These are phyloP conservation scores for Rosa rugosa DNA, from an alignment of 306 rosid genomes.

Conservation along the genomic window DNA sequence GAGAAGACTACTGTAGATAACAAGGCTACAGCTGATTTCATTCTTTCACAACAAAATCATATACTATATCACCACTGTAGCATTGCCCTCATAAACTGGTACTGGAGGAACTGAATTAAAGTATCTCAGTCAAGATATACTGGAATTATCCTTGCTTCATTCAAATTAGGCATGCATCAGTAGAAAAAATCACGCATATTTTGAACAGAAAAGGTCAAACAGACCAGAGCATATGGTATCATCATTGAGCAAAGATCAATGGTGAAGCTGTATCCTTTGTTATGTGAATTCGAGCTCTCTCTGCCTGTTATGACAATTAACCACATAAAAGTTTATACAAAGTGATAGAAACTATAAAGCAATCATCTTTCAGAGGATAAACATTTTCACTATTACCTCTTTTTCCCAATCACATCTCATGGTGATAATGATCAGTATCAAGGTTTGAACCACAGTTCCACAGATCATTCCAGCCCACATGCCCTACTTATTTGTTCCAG, in stretches of 20 bases:
- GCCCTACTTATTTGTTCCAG: constrained; percentile 32
- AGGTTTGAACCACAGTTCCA: constrained; percentile 66
- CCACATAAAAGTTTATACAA: background rate
- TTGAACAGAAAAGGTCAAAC: background rate
- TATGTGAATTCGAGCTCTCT: constrained; percentile 35
- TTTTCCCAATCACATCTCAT: constrained; percentile 58
- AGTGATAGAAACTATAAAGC: background rate
- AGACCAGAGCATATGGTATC: background rate
- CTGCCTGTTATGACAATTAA: constrained; percentile 41
- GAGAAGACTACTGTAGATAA: background rate
- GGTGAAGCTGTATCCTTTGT: constrained; percentile 29
- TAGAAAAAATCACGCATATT: background rate
- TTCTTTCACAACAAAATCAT: background rate
- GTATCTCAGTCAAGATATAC: background rate
- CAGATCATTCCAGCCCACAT: constrained; percentile 67
- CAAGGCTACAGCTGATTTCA: background rate
- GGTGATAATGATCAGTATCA: constrained; percentile 40
- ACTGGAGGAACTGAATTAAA: background rate
- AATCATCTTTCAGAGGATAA: background rate
- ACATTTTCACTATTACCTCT: constrained; percentile 36
- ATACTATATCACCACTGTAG: background rate
- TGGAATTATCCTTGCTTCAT: background rate
- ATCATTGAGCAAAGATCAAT: constrained; percentile 14
- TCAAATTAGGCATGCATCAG: background rate
- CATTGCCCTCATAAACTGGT: background rate